Evolutionary conservation across 495 filamentous ascomycete species (phyloP), one percentile per base, ranked within the genome.

Genomic region (Tuber calosporum): DNA sequence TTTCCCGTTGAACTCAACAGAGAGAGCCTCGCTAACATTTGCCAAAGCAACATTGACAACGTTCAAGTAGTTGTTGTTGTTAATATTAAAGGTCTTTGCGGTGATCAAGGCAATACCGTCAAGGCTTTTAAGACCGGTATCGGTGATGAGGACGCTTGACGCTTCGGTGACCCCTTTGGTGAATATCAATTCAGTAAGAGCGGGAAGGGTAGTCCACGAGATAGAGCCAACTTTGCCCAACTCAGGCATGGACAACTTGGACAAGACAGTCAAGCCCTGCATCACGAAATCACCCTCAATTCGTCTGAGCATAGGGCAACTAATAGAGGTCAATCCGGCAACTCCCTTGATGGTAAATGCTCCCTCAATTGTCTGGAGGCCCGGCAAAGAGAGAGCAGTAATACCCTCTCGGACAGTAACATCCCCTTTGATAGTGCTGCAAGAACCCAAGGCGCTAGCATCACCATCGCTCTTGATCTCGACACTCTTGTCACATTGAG

Each of bases 41-140:
- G 83, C 84, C 74, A 97, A 86, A 82, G 89, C 86, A 80, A 94
- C 86, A 80, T 89, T 88, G 84, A 93, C 90, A 58, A 83, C 85
- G 79, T 87, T 85, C 74, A 96, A 83, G 73, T 87, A 86, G 45
- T 82, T 84, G 88, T 96, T 96, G 87, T 94, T 93, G 85, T 92
- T 90, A 85, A 96, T 87, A 78, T 92, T 84, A 82, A 96, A 87
- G 66, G 81, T 84, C 30, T 83, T 84, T 39, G 90, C 86, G 38
- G 84, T 85, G 69, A 86, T 77, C 73, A 97, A 85, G 81, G 92
- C 89, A 82, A 99, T 91, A 83, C 92, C 93, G 75, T 89, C 83
- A 45, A 99, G 87, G 74, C 84, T 86, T 80, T 82, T 85, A 74
- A 98, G 87, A 81, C 88, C 86, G 70, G 96, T 98, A 85, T 98